Percentiles rank a stretch among this genome's conserved stretches.
These are phyloP conservation scores for Tricholoma flavovirens DNA, from an alignment of 768 basidiomycete species.

Conservation along the genomic window DNA sequence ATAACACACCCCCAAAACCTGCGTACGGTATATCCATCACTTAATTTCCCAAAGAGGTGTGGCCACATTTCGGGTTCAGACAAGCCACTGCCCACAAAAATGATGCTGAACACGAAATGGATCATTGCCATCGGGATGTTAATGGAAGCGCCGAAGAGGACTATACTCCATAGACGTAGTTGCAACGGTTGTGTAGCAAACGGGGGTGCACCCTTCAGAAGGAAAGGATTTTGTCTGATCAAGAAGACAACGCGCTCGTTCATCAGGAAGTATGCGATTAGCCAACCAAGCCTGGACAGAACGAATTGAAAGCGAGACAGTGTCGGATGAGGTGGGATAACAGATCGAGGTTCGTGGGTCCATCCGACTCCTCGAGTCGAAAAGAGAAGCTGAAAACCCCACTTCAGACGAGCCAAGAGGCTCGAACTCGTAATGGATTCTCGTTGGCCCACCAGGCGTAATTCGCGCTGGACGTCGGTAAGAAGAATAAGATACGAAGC, in stretches of 20 bases:
- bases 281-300: background rate
- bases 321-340: slow-evolving; percentile 12
- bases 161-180: background rate
- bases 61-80: too few relatives aligned
- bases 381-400: slow-evolving; percentile 19
- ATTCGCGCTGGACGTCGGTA: slow-evolving; percentile 20
- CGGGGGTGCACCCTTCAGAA: background rate
- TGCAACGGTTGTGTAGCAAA: background rate
- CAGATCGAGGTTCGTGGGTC: slow-evolving; percentile 18
- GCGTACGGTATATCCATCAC: too few relatives aligned
- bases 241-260: background rate
- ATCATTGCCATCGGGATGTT: too few relatives aligned
- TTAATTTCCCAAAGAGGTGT: too few relatives aligned
- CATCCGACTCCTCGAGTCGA: slow-evolving; percentile 24
- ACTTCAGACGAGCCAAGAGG: slow-evolving; percentile 16
- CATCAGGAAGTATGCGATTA: background rate
- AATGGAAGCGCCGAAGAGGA: background rate
- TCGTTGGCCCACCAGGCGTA: slow-evolving; percentile 15
- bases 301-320: background rate
- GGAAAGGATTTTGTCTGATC: background rate
- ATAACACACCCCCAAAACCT: too few relatives aligned
- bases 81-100: too few relatives aligned
- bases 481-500: slow-evolving; percentile 18
- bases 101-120: too few relatives aligned
- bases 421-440: slow-evolving; percentile 10